Percentiles rank a stretch among this genome's conserved stretches.
These are phyloP conservation scores for Cryphonectria naterciae DNA, from an alignment of 2,329 filamentous ascomycete genomes.

Conservation along the genomic window DNA sequence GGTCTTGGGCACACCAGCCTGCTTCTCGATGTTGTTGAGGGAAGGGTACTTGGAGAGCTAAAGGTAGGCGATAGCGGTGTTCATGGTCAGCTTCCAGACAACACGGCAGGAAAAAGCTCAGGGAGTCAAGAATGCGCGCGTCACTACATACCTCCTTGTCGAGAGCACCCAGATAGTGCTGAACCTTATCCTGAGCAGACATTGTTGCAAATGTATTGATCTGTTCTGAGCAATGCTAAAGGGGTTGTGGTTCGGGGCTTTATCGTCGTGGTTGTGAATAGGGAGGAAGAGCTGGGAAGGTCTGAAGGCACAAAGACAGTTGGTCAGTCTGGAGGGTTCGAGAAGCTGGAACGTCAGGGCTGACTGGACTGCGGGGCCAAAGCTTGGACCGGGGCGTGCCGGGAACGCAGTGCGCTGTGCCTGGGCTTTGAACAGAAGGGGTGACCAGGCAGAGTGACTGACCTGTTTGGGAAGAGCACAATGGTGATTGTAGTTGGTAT, in stretches of 20 bases:
- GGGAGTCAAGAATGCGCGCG: conserved; percentile 13
- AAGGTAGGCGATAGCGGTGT: conserved; percentile 29
- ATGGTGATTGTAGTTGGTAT: background rate
- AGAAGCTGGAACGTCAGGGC: conserved; percentile 20
- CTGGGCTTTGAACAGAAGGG: background rate
- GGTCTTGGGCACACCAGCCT: conserved; percentile 81
- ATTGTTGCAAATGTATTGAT: conserved; percentile 51
- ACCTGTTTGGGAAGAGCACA: background rate
- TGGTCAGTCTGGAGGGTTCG: conserved; percentile 20
- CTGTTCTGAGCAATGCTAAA: conserved; percentile 7
- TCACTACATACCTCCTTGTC: conserved; percentile 73
- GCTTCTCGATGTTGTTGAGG: conserved; percentile 85
- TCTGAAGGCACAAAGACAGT: conserved; percentile 22
- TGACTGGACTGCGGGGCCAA: conserved; percentile 25
- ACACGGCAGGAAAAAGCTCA: conserved; percentile 8
- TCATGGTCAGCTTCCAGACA: conserved; percentile 18
- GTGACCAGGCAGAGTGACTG: background rate
- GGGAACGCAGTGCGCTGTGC: conserved; percentile 3
- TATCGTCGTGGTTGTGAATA: conserved; percentile 25
- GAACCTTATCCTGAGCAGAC: conserved; percentile 76
- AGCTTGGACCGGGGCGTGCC: conserved; percentile 15
- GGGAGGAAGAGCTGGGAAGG: conserved; percentile 2
- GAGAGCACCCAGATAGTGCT: conserved; percentile 76
- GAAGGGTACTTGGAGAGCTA: conserved; percentile 85
- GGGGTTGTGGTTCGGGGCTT: conserved; percentile 30